These are phyloP conservation scores for Spathaspora hagerdaliae DNA, from an alignment of 805 yeast genomes.

Conservation along the genomic window DNA sequence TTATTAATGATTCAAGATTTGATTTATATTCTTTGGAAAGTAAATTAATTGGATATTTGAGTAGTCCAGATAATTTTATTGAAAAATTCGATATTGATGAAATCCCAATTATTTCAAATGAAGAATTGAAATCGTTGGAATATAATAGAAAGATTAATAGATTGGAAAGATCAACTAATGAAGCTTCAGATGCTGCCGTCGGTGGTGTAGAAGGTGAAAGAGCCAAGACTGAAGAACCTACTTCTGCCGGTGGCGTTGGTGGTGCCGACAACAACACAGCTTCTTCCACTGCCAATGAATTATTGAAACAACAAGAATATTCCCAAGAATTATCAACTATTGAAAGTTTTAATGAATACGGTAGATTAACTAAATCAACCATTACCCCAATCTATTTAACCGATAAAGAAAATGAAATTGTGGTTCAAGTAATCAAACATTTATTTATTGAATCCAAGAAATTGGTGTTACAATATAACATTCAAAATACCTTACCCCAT, in stretches of 20 bases:
- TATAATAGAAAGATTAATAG: conserved; percentile 48
- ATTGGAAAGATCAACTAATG: conserved; percentile 22
- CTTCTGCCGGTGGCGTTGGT: conserved; percentile 11
- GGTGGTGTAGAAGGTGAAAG: conserved; percentile 10
- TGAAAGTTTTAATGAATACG: conserved; percentile 71
- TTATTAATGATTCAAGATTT: conserved; percentile 65
- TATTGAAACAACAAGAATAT: conserved; percentile 55
- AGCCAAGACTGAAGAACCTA: conserved; percentile 5
- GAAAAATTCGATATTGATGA: conserved; percentile 67
- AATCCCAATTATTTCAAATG: conserved; percentile 64
- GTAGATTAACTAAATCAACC: conserved; percentile 72
- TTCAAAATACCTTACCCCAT: conserved; percentile 80
- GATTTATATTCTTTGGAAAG: conserved; percentile 77
- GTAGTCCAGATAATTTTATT: conserved; percentile 44
- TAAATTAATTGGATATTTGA: conserved; percentile 69
- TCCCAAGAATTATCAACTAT: conserved; percentile 65
- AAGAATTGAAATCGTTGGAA: conserved; percentile 64
- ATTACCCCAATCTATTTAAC: conserved; percentile 61
- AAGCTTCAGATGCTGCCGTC: conserved; percentile 11
- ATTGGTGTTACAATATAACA: conserved; percentile 74
- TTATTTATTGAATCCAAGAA: conserved; percentile 63
- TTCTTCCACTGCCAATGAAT: conserved; percentile 16
- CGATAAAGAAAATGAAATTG: conserved; percentile 90
- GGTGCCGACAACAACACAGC: no score
- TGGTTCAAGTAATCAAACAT: conserved; percentile 80